Evolutionary conservation across 2,329 filamentous ascomycete genomes (phyloP).

Genomic region (Epichloe typhina): DNA sequence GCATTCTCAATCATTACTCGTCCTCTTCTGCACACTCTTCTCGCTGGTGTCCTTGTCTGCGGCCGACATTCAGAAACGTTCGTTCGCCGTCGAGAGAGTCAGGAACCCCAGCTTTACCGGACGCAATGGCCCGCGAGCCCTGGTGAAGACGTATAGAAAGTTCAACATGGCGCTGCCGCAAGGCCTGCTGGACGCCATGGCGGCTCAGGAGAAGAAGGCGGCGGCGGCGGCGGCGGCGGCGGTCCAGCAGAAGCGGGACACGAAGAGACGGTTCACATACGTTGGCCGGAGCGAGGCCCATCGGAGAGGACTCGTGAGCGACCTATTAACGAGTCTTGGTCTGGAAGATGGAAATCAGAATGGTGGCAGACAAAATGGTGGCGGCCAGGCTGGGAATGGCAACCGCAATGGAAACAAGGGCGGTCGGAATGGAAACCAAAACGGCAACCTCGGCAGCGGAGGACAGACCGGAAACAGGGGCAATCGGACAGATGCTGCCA

Average conservation of each 20-base stretch:
- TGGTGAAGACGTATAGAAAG: constrained; percentile 56
- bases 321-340: not conserved
- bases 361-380: too few relatives aligned
- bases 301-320: not conserved
- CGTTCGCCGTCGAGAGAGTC: constrained; percentile 48
- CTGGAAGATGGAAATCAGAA: not conserved
- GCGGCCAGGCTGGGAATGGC: not conserved
- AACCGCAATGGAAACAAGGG: not conserved
- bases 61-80: constrained; percentile 33
- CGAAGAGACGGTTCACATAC: not conserved
- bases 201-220: constrained; percentile 9
- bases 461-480: not conserved
- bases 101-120: constrained; percentile 40
- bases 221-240: not conserved
- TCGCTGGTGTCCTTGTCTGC: constrained; percentile 34
- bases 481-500: not conserved
- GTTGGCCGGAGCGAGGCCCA: not conserved
- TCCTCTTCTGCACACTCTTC: constrained; percentile 30
- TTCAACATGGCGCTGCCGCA: constrained; percentile 42
- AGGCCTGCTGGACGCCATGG: constrained; percentile 25
- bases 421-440: not conserved
- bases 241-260: not conserved
- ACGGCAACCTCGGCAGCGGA: constrained; percentile 31
- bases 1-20: constrained; percentile 7
- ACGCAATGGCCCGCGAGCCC: constrained; percentile 43